phyloP scores from a whole-genome alignment of 352 stramenopile genomes.

The Globisporangium cystogenes region DNA sequence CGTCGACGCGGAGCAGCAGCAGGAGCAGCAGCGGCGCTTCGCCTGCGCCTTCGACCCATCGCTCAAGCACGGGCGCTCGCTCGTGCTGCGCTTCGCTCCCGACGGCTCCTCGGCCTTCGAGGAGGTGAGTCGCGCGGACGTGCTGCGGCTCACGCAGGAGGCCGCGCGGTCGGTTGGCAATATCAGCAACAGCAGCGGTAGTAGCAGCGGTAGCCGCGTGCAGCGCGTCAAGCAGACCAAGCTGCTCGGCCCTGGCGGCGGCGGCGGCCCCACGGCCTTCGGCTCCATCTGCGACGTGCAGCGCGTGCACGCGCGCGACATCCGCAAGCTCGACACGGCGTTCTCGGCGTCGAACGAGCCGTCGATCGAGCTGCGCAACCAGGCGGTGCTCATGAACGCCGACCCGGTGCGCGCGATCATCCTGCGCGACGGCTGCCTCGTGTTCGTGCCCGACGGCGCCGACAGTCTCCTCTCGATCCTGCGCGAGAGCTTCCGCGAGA shows the following conservation, averaged over 20 bases:
- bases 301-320: slow-evolving; percentile 53
- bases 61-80: slow-evolving; percentile 28
- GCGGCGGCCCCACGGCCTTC: not conserved
- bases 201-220: not conserved
- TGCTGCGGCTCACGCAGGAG: slow-evolving; percentile 49
- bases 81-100: slow-evolving; percentile 41
- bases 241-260: slow-evolving; percentile 1
- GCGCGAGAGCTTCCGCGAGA: slow-evolving; percentile 34
- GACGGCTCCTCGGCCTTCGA: slow-evolving; percentile 36
- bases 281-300: slow-evolving; percentile 11
- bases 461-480: slow-evolving; percentile 37
- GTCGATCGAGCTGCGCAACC: slow-evolving; percentile 33
- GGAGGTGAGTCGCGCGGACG: slow-evolving; percentile 51
- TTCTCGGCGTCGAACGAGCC: slow-evolving; percentile 56
- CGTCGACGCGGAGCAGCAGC: too few relatives aligned
- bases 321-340: slow-evolving; percentile 61
- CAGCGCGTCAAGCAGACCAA: slow-evolving; percentile 7
- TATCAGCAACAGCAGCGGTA: slow-evolving; percentile 3
- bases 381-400: slow-evolving; percentile 40
- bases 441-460: slow-evolving; percentile 39
- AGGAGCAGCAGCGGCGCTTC: slow-evolving; percentile 13
- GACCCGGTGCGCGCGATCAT: slow-evolving; percentile 44
- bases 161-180: slow-evolving; percentile 28
- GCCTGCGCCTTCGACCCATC: slow-evolving; percentile 35
- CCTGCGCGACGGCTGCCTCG: slow-evolving; percentile 28